Evolutionary conservation across 139 green algal genomes (phyloP), one percentile per base, ranked within the genome.

Genomic region (Chlorella sp.): DNA sequence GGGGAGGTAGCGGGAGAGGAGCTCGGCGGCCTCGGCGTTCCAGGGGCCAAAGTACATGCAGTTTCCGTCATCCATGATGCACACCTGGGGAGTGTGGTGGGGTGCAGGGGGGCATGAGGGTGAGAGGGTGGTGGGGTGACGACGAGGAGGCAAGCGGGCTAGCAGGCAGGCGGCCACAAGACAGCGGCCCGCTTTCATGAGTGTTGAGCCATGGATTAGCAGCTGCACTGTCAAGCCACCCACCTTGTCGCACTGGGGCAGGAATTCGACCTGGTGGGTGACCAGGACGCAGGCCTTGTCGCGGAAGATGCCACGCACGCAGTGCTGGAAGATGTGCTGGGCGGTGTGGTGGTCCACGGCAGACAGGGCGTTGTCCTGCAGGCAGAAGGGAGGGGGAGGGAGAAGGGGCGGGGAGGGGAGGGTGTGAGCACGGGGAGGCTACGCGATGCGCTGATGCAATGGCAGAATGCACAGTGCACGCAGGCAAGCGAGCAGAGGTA

Each of bases 301-400:
- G 48, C 95, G 93, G 3, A 85, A 80, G 12, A 95, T 89, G 61
- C 92, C 92, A 0, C 94, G 93, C 36, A 98, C 94, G 91, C 94
- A 96, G 18, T 94, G 71, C 26, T 91, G 71, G 30, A 96, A 96
- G 36, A 98, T 92, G 48, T 91, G 86, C n/a, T 90, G 86, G 0
- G 92, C 96, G 60, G 97, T 96, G 88, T 98, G 97, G 30, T 94
- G 92, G 90, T 99, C 97, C 81, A 99, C 97, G 0, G 97, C 97
- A n/a, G 89, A 95, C n/a, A 99, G 93, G 1, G 97, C 97, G 86
- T 99, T 97, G 92, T 99, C 97, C 75, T 81, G 75, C 71, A 26
- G 75, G n/a, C 11, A 24, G n/a, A n/a, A 16, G 34, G 16, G 75
- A 32, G 34, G 75, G 34, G n/a, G 34, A 26, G 34, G 2, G 30